Conservation (phyloP, 371 early-diverging fungal genomes). For the Funneliformis caledonium region DNA sequence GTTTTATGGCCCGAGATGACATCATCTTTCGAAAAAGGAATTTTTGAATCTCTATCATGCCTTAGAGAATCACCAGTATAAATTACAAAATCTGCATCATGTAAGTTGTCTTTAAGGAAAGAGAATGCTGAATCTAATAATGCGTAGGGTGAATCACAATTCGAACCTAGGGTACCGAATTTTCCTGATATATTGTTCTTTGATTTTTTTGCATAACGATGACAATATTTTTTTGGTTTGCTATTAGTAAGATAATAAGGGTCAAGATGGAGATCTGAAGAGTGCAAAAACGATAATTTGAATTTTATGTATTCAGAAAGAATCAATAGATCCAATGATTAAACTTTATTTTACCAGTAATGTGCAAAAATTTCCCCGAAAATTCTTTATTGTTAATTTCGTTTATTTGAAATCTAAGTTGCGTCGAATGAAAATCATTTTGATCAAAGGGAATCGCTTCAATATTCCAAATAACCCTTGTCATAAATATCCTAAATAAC, state of each 20-base stretch:
- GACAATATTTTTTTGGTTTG: constrained; percentile 47
- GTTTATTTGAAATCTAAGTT: background rate
- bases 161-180: constrained; percentile 50
- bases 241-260: constrained; percentile 45
- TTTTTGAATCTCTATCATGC: constrained; percentile 52
- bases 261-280: constrained; percentile 53
- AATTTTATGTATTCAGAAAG: background rate
- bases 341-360: constrained; percentile 46
- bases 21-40: constrained; percentile 44
- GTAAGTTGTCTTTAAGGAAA: constrained; percentile 47
- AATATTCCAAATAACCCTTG: background rate
- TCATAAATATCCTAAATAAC: no score
- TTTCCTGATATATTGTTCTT: constrained; percentile 43
- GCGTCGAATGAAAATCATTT: background rate
- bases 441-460: background rate
- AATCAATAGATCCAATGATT: background rate
- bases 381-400: background rate
- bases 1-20: constrained; percentile 46
- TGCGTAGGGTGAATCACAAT: constrained; percentile 51
- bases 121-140: constrained; percentile 49
- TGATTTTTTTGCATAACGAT: constrained; percentile 37
- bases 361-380: constrained; percentile 51
- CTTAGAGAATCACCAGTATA: constrained; percentile 58
- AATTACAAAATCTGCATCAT: constrained; percentile 53
- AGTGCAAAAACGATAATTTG: background rate